A percentile compares a stretch with the other conserved stretches of the same genome.
These are phyloP conservation scores for Gracilaria gracilis DNA, from an alignment of 23 red algal species.

Conservation along the genomic window DNA sequence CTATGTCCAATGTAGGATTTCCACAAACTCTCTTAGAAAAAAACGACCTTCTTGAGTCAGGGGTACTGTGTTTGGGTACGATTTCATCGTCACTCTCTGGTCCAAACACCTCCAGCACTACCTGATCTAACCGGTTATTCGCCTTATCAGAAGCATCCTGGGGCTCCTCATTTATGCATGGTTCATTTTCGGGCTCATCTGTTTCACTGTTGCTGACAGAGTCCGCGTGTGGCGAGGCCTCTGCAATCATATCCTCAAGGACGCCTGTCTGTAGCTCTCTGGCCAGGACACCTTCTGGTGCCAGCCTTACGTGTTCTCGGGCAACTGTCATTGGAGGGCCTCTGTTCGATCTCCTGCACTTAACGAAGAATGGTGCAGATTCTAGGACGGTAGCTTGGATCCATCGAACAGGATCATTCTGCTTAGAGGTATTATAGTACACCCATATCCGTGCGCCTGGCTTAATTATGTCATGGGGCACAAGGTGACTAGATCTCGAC, in stretches of 20 bases:
- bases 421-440: conserved; percentile 55
- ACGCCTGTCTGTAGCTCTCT: too few relatives aligned
- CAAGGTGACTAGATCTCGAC: conserved; percentile 7
- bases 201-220: too few relatives aligned
- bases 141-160: not conserved
- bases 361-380: conserved; percentile 3
- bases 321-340: too few relatives aligned
- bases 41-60: too few relatives aligned
- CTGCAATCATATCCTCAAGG: conserved; percentile 15
- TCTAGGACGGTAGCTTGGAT: conserved; percentile 28
- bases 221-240: not conserved
- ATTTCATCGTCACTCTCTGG: too few relatives aligned
- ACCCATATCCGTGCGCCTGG: conserved; percentile 22
- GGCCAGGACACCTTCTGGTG: too few relatives aligned
- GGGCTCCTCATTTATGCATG: not conserved
- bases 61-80: too few relatives aligned
- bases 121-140: too few relatives aligned
- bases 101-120: too few relatives aligned
- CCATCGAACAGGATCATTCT: conserved; percentile 42
- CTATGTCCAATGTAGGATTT: not conserved
- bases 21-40: not conserved
- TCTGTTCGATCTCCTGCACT: too few relatives aligned
- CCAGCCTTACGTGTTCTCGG: too few relatives aligned
- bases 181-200: too few relatives aligned
- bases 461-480: conserved; percentile 9